Conservation (phyloP, 2,329 filamentous ascomycete species). For the Sporothrix pallida region DNA sequence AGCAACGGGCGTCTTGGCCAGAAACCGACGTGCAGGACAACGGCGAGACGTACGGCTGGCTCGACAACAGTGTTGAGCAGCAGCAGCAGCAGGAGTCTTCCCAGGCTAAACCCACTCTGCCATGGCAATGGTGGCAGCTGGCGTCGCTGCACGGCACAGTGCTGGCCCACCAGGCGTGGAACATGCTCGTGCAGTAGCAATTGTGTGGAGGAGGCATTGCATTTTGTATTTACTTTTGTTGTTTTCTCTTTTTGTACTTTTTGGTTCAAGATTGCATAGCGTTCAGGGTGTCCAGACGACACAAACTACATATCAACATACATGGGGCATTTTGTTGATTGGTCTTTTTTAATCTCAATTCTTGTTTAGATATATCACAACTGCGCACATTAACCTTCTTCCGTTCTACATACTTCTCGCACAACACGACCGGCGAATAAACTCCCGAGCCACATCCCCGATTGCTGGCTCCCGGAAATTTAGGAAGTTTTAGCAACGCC, state of each 20-base stretch:
- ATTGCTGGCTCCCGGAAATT: slow-evolving; percentile 5
- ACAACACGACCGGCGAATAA: neutral
- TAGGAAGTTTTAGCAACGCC: neutral
- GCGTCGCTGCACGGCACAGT: slow-evolving; percentile 35
- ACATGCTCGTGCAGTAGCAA: slow-evolving; percentile 12
- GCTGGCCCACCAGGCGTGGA: slow-evolving; percentile 35
- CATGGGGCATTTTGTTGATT: neutral
- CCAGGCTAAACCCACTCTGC: neutral
- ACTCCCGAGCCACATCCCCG: neutral
- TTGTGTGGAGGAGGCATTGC: neutral
- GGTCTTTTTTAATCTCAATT: neutral
- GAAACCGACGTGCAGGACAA: neutral
- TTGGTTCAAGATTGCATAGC: slow-evolving; percentile 27
- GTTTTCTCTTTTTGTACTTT: neutral
- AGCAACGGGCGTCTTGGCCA: neutral
- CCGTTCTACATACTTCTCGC: neutral
- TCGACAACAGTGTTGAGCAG: neutral
- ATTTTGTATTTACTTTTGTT: neutral
- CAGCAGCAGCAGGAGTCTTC: neutral
- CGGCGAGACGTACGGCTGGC: slow-evolving; percentile 12
- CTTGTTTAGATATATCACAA: neutral
- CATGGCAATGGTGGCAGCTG: slow-evolving; percentile 37
- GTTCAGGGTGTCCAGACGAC: neutral
- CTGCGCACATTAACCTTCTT: no score
- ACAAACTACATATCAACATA: neutral